phyloP scores from a whole-genome alignment of 106 monocot genomes.

The Chionographis japonica region DNA sequence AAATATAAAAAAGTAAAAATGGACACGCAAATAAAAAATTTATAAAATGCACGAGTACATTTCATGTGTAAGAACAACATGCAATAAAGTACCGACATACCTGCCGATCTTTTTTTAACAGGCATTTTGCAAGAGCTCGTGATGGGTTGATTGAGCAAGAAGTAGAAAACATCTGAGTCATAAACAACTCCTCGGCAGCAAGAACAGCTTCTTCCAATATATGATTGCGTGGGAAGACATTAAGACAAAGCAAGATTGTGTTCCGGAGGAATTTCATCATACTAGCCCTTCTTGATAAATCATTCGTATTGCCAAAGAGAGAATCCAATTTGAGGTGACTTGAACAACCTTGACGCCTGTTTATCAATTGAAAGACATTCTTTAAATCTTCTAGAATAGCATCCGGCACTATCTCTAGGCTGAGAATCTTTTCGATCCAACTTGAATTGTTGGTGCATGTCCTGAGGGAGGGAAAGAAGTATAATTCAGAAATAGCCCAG shows the following conservation, averaged over 20 bases:
- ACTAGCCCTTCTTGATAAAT: slow-evolving; percentile 22
- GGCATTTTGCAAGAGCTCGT: slow-evolving; percentile 60
- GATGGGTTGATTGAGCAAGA: slow-evolving; percentile 47
- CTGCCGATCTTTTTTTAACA: slow-evolving; percentile 90
- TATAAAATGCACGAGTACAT: neutral
- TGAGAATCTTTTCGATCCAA: slow-evolving; percentile 72
- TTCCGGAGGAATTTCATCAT: slow-evolving; percentile 69
- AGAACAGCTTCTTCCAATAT: slow-evolving; percentile 81
- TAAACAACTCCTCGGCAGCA: slow-evolving; percentile 42
- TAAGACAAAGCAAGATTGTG: slow-evolving; percentile 56
- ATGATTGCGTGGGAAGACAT: slow-evolving; percentile 73
- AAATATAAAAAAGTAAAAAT: no score
- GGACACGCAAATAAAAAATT: neutral
- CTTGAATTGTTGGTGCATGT: slow-evolving; percentile 70
- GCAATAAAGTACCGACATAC: slow-evolving; percentile 21
- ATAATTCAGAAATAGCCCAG: neutral
- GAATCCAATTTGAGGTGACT: slow-evolving; percentile 16
- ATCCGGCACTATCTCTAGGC: slow-evolving; percentile 52
- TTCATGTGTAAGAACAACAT: neutral
- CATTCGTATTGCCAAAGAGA: slow-evolving; percentile 25
- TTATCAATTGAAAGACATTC: slow-evolving; percentile 17
- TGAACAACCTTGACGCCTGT: slow-evolving; percentile 13
- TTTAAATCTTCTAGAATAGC: slow-evolving; percentile 44
- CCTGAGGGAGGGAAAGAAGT: slow-evolving; percentile 34
- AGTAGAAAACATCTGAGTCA: slow-evolving; percentile 22